Evolutionary conservation across 176 grass and related monocot genomes (phyloP).

Genomic region (Cenchrus fungigraminus): DNA sequence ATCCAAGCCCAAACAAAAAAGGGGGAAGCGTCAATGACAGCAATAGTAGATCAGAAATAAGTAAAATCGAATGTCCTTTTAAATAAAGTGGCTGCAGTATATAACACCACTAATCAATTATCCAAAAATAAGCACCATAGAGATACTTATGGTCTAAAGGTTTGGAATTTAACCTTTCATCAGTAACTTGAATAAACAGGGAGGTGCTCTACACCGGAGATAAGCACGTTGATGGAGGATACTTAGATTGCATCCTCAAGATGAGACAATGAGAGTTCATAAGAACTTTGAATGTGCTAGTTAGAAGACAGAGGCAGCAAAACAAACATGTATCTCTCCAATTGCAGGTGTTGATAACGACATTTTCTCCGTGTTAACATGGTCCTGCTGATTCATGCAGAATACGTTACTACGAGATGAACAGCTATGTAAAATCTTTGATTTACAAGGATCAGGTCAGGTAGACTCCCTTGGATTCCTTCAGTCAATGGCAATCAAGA

Average conservation of each 20-base stretch:
- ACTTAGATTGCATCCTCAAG: slow-evolving; percentile 73
- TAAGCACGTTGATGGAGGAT: slow-evolving; percentile 53
- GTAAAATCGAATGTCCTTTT: slow-evolving; percentile 32
- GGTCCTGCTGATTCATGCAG: slow-evolving; percentile 98
- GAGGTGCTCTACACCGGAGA: slow-evolving; percentile 77
- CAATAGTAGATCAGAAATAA: slow-evolving; percentile 19
- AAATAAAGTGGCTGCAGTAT: slow-evolving; percentile 32
- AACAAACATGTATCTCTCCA: slow-evolving; percentile 98
- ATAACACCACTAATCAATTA: slow-evolving; percentile 44
- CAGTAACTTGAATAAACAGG: slow-evolving; percentile 80
- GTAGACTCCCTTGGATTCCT: slow-evolving; percentile 53
- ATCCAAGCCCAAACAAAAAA: slow-evolving; percentile 26
- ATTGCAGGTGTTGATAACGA: slow-evolving; percentile 93
- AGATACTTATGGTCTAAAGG: slow-evolving; percentile 65
- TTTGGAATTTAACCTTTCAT: slow-evolving; percentile 86
- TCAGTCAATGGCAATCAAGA: slow-evolving; percentile 51
- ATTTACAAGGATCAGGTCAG: slow-evolving; percentile 66
- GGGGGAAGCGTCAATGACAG: slow-evolving; percentile 23
- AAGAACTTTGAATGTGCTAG: slow-evolving; percentile 65
- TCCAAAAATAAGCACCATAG: slow-evolving; percentile 51
- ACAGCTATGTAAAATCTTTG: slow-evolving; percentile 71
- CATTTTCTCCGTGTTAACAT: slow-evolving; percentile 93
- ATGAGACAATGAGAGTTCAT: slow-evolving; percentile 62
- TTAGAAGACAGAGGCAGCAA: slow-evolving; percentile 82
- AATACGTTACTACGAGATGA: slow-evolving; percentile 80